Evolutionary conservation across 1,284 basidiomycete species (phyloP), one percentile per base, ranked within the genome.

Genomic region (Apiotrichum mycotoxinovorans): DNA sequence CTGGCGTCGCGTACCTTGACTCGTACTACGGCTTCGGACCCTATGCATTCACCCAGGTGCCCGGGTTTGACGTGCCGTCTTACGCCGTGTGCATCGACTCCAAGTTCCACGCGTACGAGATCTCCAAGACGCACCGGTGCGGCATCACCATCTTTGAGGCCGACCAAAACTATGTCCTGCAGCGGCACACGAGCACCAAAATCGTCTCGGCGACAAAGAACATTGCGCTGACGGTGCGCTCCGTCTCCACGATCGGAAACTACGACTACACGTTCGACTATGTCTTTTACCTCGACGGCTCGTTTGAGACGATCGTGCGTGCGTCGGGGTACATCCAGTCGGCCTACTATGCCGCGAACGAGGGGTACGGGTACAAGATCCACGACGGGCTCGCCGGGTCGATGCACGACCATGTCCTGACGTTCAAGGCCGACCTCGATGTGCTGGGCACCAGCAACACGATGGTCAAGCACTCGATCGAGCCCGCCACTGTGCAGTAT

Each of bases 281-380:
- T 63, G 59, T 50, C 43, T 73, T 74, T 54, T 65, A 61, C 46
- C 56, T 66, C 7, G 73, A 76, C 54, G 75, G 75, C 4, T 61
- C 64, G 2, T 63, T 77, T 43, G 67, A 73, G 61, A 66, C 63
- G 8, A 49, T 65, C 12, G 72, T 76, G 11, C 51, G 59, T 18
- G 74, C 75, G 9, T 73, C 71, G 5, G 73, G 74, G 2, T 76
- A 69, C 53, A 70, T 75, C 51, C 69, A 72, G 46, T 51, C 58
- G 2, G 72, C 73, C 0, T 73, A 66, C 56, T 71, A 67, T 46
- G 68, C 68, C 17, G 51, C 65, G 23, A 75, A 75, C 51, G 61
- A 63, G 26, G 66, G 67, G 4, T 74, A 70, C 47, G 63, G 65
- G 1, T 76, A 75, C 57, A 57, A 67, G 11, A 73, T 76, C 44